Conservation (phyloP, 2,329 filamentous ascomycete species). For the Cordyceps fumosorosea region DNA sequence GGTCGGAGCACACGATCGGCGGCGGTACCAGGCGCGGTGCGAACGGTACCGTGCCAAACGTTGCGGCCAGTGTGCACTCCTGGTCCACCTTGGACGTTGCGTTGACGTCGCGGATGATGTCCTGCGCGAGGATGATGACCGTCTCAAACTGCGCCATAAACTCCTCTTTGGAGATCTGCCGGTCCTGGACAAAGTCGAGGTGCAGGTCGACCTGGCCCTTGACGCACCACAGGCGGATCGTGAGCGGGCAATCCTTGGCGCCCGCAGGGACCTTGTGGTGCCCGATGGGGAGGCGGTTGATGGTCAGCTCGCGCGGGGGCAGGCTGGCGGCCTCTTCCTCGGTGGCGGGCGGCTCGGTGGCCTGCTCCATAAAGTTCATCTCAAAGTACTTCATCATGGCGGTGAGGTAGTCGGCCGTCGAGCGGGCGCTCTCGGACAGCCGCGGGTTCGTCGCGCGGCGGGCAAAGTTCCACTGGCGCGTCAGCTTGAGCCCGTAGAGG, state of each 20-base stretch:
- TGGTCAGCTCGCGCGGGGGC: background rate
- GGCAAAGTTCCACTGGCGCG: constrained; percentile 8
- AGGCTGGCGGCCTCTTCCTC: background rate
- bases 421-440: constrained; percentile 1
- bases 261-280: background rate
- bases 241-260: background rate
- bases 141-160: constrained; percentile 3
- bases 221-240: constrained; percentile 7
- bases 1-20: background rate
- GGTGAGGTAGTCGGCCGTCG: constrained; percentile 2
- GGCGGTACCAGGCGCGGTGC: background rate
- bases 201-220: constrained; percentile 8
- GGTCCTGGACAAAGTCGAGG: constrained; percentile 1
- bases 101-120: constrained; percentile 7
- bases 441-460: constrained; percentile 1
- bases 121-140: background rate
- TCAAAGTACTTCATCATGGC: constrained; percentile 8
- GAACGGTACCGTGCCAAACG: constrained; percentile 3
- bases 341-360: background rate
- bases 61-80: constrained; percentile 6
- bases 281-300: background rate
- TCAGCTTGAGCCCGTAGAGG: constrained; percentile 1
- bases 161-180: background rate
- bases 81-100: constrained; percentile 4
- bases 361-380: constrained; percentile 1